These are phyloP conservation scores for Schoenoplectus triqueter DNA, from an alignment of 202 grass and related monocot genomes.

Conservation along the genomic window DNA sequence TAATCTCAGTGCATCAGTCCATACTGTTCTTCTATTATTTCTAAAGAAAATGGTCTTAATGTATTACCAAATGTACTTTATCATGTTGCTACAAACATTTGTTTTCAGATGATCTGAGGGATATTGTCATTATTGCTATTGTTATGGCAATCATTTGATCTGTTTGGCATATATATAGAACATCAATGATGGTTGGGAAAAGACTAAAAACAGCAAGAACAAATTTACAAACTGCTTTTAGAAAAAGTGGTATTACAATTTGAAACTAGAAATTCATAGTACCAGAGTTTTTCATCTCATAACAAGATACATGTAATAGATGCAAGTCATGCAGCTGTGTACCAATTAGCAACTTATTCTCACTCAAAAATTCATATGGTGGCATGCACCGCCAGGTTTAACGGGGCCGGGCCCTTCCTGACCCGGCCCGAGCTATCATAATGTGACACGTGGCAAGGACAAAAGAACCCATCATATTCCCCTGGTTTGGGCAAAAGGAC, in stretches of 20 bases:
- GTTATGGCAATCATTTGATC: background rate
- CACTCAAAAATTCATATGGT: slow-evolving; percentile 39
- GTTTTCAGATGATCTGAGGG: background rate
- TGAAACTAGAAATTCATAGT: background rate
- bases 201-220: background rate
- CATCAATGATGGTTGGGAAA: background rate
- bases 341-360: slow-evolving; percentile 43
- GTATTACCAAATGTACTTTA: background rate
- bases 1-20: background rate
- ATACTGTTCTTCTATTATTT: background rate
- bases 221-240: background rate
- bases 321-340: slow-evolving; percentile 1
- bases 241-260: background rate
- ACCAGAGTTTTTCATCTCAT: slow-evolving; percentile 3
- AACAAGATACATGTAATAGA: slow-evolving; percentile 21
- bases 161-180: background rate
- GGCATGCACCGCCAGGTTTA: slow-evolving; percentile 35
- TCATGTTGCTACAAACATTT: background rate
- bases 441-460: slow-evolving; percentile 42
- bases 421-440: slow-evolving; percentile 40
- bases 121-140: background rate
- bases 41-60: background rate
- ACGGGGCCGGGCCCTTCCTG: slow-evolving; percentile 40
- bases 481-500: slow-evolving; percentile 38
- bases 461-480: slow-evolving; percentile 43